Evolutionary conservation across 2,329 filamentous ascomycete species (phyloP).

Genomic region (Tolypocladium inflatum): DNA sequence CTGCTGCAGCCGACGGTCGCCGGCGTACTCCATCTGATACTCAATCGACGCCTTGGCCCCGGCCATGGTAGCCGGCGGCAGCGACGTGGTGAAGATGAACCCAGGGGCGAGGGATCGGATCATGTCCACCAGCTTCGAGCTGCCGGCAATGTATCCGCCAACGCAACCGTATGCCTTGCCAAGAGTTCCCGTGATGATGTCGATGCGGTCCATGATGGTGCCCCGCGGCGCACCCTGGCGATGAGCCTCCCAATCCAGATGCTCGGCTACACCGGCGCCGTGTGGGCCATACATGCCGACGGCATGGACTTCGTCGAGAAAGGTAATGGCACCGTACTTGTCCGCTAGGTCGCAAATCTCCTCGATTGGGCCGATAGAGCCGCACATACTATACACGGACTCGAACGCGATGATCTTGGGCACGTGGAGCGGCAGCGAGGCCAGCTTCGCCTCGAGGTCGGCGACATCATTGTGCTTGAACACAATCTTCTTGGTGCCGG

Average conservation of each 20-base stretch:
- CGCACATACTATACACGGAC: constrained; percentile 99
- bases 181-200: constrained; percentile 95
- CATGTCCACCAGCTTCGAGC: constrained; percentile 75
- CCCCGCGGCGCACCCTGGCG: constrained; percentile 63
- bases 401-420: constrained; percentile 99
- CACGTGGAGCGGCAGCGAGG: constrained; percentile 70
- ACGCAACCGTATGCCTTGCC: constrained; percentile 98
- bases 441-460: constrained; percentile 87
- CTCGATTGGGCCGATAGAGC: constrained; percentile 91
- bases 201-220: constrained; percentile 89
- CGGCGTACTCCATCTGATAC: constrained; percentile 78
- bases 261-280: constrained; percentile 92
- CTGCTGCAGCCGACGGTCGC: constrained; percentile 87
- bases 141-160: constrained; percentile 94
- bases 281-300: constrained; percentile 98
- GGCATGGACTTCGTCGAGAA: constrained; percentile 96
- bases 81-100: constrained; percentile 97
- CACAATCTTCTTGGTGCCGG: constrained; percentile 91
- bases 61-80: constrained; percentile 94
- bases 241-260: constrained; percentile 89
- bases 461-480: constrained; percentile 98
- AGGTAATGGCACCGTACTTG: constrained; percentile 95
- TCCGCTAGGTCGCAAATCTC: constrained; percentile 93
- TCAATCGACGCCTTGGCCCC: constrained; percentile 86
- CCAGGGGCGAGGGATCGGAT: constrained; percentile 91